A percentile compares a stretch with the other conserved stretches of the same genome.
Conservation (phyloP, 192 early-diverging fungal species). For the Linnemannia hyalina region DNA sequence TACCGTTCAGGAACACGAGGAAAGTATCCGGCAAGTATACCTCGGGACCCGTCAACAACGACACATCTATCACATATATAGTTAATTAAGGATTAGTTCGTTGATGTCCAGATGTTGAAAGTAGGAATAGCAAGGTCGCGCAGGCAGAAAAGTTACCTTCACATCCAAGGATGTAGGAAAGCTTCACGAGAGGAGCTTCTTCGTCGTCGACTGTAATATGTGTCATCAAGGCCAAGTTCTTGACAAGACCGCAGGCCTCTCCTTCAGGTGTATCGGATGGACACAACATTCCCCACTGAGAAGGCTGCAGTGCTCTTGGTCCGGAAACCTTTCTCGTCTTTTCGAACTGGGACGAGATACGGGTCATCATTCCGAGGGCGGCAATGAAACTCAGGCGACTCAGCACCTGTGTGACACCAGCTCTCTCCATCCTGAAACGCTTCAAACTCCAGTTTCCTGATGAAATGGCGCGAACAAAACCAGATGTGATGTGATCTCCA, state of each 20-base stretch:
- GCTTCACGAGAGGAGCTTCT: constrained; percentile 80
- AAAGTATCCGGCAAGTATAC: constrained; percentile 84
- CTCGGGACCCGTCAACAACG: constrained; percentile 89
- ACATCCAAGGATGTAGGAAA: constrained; percentile 90
- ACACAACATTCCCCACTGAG: constrained; percentile 98
- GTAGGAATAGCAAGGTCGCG: no score
- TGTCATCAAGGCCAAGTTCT: constrained; percentile 98
- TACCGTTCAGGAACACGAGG: constrained; percentile 94
- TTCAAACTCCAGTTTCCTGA: constrained; percentile 99
- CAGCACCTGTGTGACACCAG: constrained; percentile 97
- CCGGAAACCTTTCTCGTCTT: constrained; percentile 98
- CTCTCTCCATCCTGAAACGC: constrained; percentile 99
- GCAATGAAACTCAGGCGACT: constrained; percentile 94
- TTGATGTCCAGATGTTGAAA: no score
- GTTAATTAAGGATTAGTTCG: no score
- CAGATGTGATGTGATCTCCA: constrained; percentile 89
- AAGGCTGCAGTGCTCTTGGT: constrained; percentile 95
- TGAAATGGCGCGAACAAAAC: constrained; percentile 92
- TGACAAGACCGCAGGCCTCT: constrained; percentile 97
- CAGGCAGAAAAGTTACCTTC: constrained; percentile 63
- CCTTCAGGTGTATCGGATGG: constrained; percentile 98
- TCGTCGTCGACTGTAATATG: constrained; percentile 98
- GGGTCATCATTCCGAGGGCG: constrained; percentile 97
- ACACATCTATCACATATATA: constrained; percentile 71
- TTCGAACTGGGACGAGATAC: constrained; percentile 97